Evolutionary conservation across 805 yeast species (phyloP), one percentile per base, ranked within the genome.

Genomic region (Barnettozyma sucrosica): DNA sequence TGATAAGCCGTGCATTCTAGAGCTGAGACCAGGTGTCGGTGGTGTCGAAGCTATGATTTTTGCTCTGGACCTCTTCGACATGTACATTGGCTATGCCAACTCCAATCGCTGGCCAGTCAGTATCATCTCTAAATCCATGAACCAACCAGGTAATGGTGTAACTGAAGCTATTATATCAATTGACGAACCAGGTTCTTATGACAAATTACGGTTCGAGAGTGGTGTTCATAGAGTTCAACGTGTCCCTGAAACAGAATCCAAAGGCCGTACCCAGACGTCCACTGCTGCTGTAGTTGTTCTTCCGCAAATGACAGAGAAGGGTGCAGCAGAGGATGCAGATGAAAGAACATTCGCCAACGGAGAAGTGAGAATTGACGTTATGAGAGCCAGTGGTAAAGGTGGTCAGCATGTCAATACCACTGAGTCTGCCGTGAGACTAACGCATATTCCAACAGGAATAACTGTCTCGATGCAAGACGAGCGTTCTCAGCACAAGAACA

Each of bases 381-480:
- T 92, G 96, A 75, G 99, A 55, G 88, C 98, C 1, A 81, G 96
- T 47, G 99, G 99, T 3, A 85, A 93, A 53, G 99, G 99, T 48
- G 99, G 99, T 0, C 99, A 92, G 69, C 98, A 92, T 62, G 99
- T 92, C 33, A 92, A 92, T 62, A 92, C 96, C 13, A 93, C 98
- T 0, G 98, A 92, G 62, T 89, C 97, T 1, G 99, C 99, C 0
- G 98, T 93, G 13, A 75, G 99, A 57, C 69, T 93, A 24, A 89
- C 92, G 1, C 99, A 93, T 67, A 71, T 85, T 14, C 97, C 98
- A 5, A 81, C 96, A 0, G 97, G 97, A 3, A 81, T 88, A 36
- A 81, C 80, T 5, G 97, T 93, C 3, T 75, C 81, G 43, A 95
- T 90, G 71, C 98, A 93, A 63, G 97, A 93, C 62, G 96, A 89